Evolutionary conservation across 805 yeast species (phyloP).

Genomic region (Alloascoidea hylecoeti): DNA sequence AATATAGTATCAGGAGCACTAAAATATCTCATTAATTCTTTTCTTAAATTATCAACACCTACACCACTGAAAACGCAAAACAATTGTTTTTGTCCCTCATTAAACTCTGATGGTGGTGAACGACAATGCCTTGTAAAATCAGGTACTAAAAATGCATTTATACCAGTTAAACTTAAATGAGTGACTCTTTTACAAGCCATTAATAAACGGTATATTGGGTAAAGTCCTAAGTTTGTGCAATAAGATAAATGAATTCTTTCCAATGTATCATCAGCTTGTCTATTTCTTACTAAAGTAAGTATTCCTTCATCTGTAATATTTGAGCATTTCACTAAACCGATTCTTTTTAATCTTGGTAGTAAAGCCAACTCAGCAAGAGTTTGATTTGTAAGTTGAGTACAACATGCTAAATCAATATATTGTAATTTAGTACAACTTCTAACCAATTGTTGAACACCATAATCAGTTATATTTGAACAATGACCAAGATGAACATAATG

Average conservation of each 20-base stretch:
- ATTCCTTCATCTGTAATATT: conserved; percentile 77
- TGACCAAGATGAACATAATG: conserved; percentile 92
- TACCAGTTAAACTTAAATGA: conserved; percentile 87
- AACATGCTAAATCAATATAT: conserved; percentile 91
- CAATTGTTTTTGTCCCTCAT: conserved; percentile 65
- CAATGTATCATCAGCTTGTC: conserved; percentile 65
- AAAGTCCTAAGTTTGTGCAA: conserved; percentile 67
- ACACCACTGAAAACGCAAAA: conserved; percentile 92
- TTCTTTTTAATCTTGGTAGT: conserved; percentile 71
- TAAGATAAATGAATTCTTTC: conserved; percentile 91
- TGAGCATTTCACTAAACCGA: conserved; percentile 86
- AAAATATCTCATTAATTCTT: conserved; percentile 11
- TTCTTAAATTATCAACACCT: conserved; percentile 69
- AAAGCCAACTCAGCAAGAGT: conserved; percentile 65
- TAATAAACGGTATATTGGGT: conserved; percentile 63
- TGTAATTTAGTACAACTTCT: conserved; percentile 73
- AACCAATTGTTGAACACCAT: conserved; percentile 65
- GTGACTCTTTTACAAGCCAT: conserved; percentile 77
- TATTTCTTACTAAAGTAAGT: conserved; percentile 46
- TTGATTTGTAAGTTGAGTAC: conserved; percentile 75
- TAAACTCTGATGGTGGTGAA: conserved; percentile 86
- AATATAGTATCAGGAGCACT: not conserved
- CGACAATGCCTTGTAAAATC: conserved; percentile 84
- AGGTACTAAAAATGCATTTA: conserved; percentile 71
- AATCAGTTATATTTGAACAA: conserved; percentile 81